These are phyloP conservation scores for Colletotrichum graminicola DNA, from an alignment of 2,329 filamentous ascomycete genomes.

Conservation along the genomic window DNA sequence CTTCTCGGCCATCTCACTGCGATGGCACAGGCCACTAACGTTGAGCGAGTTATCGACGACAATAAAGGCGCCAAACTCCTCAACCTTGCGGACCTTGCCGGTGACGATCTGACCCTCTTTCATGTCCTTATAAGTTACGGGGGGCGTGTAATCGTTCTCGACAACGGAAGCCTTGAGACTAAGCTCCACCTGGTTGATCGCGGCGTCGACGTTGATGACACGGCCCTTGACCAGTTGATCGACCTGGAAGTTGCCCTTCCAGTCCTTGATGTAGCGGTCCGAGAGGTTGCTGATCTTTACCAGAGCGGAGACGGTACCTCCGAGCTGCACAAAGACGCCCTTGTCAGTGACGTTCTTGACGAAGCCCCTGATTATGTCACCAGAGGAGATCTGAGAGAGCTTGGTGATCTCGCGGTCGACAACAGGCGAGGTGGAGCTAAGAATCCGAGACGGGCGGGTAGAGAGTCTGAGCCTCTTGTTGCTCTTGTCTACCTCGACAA, in stretches of 20 bases:
- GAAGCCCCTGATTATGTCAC: slow-evolving; percentile 89
- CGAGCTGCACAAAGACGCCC: slow-evolving; percentile 87
- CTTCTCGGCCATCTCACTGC: slow-evolving; percentile 90
- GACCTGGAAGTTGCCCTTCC: slow-evolving; percentile 89
- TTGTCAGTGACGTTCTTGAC: slow-evolving; percentile 91
- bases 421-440: slow-evolving; percentile 86
- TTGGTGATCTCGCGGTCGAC: slow-evolving; percentile 84
- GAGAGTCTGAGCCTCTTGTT: slow-evolving; percentile 91
- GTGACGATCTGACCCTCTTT: slow-evolving; percentile 85
- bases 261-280: slow-evolving; percentile 92
- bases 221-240: slow-evolving; percentile 94
- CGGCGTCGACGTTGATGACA: slow-evolving; percentile 77
- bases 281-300: slow-evolving; percentile 91
- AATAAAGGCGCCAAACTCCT: slow-evolving; percentile 95
- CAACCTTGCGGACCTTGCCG: slow-evolving; percentile 91
- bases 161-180: slow-evolving; percentile 88
- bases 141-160: slow-evolving; percentile 81
- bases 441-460: slow-evolving; percentile 85
- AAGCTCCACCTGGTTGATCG: slow-evolving; percentile 81
- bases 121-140: slow-evolving; percentile 81
- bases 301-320: slow-evolving; percentile 83
- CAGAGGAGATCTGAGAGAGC: slow-evolving; percentile 77
- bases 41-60: slow-evolving; percentile 88
- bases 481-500: slow-evolving; percentile 81
- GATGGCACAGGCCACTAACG: slow-evolving; percentile 92